Conservation (phyloP, 1,284 basidiomycete species). For the Gomphus sp. region DNA sequence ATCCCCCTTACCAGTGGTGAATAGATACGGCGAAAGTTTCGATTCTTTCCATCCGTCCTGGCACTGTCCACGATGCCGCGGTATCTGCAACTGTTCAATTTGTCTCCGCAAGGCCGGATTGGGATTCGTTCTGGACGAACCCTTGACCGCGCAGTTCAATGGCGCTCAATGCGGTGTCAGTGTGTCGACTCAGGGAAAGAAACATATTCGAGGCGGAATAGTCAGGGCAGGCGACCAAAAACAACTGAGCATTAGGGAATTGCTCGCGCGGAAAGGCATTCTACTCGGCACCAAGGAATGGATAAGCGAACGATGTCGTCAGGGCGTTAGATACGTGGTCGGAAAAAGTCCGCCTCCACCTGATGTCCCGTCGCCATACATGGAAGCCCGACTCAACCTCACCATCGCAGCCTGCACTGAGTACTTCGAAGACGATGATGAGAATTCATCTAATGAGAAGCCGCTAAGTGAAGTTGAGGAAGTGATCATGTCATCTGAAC, state of each 20-base stretch:
- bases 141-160: not conserved
- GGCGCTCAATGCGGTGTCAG: not conserved
- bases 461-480: too few relatives aligned
- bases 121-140: slow-evolving; percentile 4
- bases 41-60: not conserved
- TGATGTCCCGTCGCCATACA: not conserved
- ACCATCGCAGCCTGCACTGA: not conserved
- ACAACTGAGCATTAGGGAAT: not conserved
- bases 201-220: not conserved
- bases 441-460: too few relatives aligned
- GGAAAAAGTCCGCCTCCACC: slow-evolving; percentile 1
- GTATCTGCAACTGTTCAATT: slow-evolving; percentile 6
- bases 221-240: not conserved
- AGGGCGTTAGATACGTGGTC: slow-evolving; percentile 3
- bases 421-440: too few relatives aligned
- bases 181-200: not conserved
- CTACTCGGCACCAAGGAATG: slow-evolving; percentile 1
- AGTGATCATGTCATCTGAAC: too few relatives aligned
- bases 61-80: slow-evolving; percentile 7
- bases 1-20: not conserved
- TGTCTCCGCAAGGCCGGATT: slow-evolving; percentile 7
- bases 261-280: slow-evolving; percentile 3
- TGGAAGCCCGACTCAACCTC: not conserved
- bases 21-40: slow-evolving; percentile 8
- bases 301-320: slow-evolving; percentile 1